Evolutionary conservation across 805 yeast genomes (phyloP).

Genomic region (Hemisphaericaspora nanyangensis): DNA sequence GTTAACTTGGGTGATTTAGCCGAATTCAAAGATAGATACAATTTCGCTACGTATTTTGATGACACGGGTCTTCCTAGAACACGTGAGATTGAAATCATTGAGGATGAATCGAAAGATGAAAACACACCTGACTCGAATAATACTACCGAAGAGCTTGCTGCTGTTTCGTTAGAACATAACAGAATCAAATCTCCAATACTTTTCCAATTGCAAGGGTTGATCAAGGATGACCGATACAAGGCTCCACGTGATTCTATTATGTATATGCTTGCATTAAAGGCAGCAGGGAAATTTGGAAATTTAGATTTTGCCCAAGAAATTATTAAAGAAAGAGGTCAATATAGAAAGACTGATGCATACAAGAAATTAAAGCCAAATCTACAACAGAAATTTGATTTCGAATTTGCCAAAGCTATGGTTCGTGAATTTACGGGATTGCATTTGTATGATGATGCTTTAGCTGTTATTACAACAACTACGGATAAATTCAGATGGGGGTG

Average conservation of each 20-base stretch:
- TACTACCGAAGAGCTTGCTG: no score
- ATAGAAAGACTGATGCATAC: slow-evolving; percentile 54
- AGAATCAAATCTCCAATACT: slow-evolving; percentile 10
- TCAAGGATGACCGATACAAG: slow-evolving; percentile 3
- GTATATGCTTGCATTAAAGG: slow-evolving; percentile 61
- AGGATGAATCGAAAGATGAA: not conserved
- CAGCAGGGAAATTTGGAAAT: slow-evolving; percentile 57
- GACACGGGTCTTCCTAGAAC: slow-evolving; percentile 17
- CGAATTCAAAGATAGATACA: slow-evolving; percentile 33
- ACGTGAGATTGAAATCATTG: slow-evolving; percentile 12
- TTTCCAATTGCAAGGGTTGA: not conserved
- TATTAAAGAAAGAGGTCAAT: slow-evolving; percentile 79
- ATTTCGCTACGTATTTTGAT: slow-evolving; percentile 26
- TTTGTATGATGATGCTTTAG: slow-evolving; percentile 63
- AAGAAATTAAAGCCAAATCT: slow-evolving; percentile 27
- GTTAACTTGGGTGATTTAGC: slow-evolving; percentile 27
- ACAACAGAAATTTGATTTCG: slow-evolving; percentile 51
- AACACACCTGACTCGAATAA: no score
- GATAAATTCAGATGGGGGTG: slow-evolving; percentile 68
- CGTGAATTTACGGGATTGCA: slow-evolving; percentile 52
- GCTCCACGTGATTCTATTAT: slow-evolving; percentile 37
- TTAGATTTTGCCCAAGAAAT: slow-evolving; percentile 56
- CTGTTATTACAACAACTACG: slow-evolving; percentile 62
- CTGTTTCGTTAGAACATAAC: no score
- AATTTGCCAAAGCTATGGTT: slow-evolving; percentile 72